Percentiles rank a stretch among this genome's conserved stretches.
Evolutionary conservation across 2,329 filamentous ascomycete species (phyloP).

Genomic region (Penicillium brasilianum): DNA sequence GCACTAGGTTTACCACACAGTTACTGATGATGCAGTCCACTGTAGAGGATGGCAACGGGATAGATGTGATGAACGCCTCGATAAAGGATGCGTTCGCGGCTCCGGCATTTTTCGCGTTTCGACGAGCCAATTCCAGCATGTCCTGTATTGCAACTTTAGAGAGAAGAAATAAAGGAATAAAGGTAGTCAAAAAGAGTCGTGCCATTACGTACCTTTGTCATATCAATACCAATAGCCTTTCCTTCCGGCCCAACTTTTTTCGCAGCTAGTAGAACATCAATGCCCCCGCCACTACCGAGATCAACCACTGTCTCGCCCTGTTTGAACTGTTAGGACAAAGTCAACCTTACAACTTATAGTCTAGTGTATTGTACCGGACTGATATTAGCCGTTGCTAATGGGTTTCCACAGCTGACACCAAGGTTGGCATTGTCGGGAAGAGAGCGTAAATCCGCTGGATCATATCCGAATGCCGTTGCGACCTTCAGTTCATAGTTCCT

Average conservation of each 20-base stretch:
- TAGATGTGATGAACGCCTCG: constrained; percentile 57
- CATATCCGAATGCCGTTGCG: constrained; percentile 61
- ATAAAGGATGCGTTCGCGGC: constrained; percentile 58
- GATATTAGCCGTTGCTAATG: constrained; percentile 53
- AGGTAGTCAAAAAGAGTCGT: not conserved
- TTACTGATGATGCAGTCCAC: constrained; percentile 67
- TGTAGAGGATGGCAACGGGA: constrained; percentile 50
- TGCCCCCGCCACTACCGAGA: constrained; percentile 62
- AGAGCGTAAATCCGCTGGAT: constrained; percentile 51
- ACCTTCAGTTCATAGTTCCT: constrained; percentile 29
- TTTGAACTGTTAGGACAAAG: not conserved
- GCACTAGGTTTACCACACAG: constrained; percentile 67
- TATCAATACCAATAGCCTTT: constrained; percentile 62
- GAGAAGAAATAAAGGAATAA: not conserved
- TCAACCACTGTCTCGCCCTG: constrained; percentile 64
- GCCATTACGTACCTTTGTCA: constrained; percentile 56
- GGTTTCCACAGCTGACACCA: constrained; percentile 62
- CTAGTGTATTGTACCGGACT: not conserved
- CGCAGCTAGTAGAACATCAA: constrained; percentile 62
- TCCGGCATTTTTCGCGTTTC: constrained; percentile 49
- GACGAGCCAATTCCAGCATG: constrained; percentile 59
- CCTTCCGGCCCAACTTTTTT: constrained; percentile 56
- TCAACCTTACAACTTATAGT: not conserved
- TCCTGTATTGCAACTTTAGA: constrained; percentile 45
- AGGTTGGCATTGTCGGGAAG: constrained; percentile 58